These are phyloP conservation scores for Teratosphaeriaceae sp. DNA, from an alignment of 2,329 filamentous ascomycete species.

Conservation along the genomic window DNA sequence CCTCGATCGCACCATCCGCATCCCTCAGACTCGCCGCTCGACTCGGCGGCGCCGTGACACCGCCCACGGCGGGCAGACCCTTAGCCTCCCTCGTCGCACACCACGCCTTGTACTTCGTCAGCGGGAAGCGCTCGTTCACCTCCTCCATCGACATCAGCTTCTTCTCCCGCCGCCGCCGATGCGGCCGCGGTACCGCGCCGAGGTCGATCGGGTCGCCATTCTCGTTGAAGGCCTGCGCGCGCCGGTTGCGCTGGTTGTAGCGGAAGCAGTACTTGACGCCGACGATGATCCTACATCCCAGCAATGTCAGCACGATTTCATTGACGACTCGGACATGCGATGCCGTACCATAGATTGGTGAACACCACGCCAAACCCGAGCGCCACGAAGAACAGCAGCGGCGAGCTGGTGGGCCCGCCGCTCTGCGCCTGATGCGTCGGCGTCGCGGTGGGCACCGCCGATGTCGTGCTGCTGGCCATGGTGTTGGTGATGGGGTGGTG, in stretches of 20 bases:
- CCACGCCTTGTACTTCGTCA: conserved; percentile 96
- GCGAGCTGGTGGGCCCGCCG: conserved; percentile 57
- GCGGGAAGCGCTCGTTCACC: conserved; percentile 93
- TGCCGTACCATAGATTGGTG: conserved; percentile 93
- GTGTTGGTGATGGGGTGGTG: background rate
- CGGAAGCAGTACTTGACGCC: conserved; percentile 99
- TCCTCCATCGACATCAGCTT: conserved; percentile 99
- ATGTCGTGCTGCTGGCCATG: background rate
- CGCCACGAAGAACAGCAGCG: conserved; percentile 86
- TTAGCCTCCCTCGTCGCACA: conserved; percentile 74
- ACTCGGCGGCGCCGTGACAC: conserved; percentile 69
- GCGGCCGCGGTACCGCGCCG: conserved; percentile 74
- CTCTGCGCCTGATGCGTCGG: background rate
- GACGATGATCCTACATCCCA: conserved; percentile 84
- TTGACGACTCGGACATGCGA: background rate
- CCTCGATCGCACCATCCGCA: conserved; percentile 42
- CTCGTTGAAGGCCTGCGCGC: conserved; percentile 67
- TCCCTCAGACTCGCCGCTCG: conserved; percentile 67
- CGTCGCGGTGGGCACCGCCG: background rate
- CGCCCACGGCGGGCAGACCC: conserved; percentile 76
- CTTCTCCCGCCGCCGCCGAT: conserved; percentile 79
- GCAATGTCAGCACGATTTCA: background rate
- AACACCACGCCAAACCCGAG: conserved; percentile 97
- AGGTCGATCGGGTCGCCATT: conserved; percentile 80
- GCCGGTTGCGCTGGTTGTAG: conserved; percentile 90